phyloP scores from a whole-genome alignment of 2,329 filamentous ascomycete genomes.

The Samsoniella hepiali region DNA sequence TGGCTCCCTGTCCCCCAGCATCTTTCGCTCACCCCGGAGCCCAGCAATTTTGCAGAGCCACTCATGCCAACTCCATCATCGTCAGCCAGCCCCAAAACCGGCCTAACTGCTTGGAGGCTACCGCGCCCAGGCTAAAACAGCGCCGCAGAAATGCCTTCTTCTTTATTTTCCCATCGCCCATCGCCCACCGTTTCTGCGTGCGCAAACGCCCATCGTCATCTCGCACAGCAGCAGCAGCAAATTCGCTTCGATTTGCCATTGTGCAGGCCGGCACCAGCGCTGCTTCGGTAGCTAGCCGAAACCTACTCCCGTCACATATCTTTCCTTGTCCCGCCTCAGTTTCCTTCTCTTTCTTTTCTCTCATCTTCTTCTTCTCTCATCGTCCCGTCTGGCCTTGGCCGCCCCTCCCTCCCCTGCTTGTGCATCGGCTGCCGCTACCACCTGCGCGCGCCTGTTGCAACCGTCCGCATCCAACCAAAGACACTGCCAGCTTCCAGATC shows the following conservation, averaged over 20 bases:
- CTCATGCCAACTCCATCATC: no score
- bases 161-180: neutral
- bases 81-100: no score
- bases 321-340: neutral
- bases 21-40: no score
- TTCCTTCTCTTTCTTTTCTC: neutral
- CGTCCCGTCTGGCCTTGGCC: neutral
- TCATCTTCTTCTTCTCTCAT: neutral
- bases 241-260: neutral
- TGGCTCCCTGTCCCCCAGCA: no score
- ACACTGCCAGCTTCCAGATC: neutral
- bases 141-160: neutral
- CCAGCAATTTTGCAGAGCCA: no score
- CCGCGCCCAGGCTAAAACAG: neutral
- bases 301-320: neutral
- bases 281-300: neutral
- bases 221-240: neutral
- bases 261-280: neutral
- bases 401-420: neutral
- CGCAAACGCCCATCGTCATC: neutral
- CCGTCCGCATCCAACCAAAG: neutral
- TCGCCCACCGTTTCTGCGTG: neutral
- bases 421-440: conserved; percentile 1
- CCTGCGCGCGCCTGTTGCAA: neutral
- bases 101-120: no score